Evolutionary conservation across 139 green algal species (phyloP), one percentile per base, ranked within the genome.

Genomic region (Auxenochlorella pyrenoidosa): DNA sequence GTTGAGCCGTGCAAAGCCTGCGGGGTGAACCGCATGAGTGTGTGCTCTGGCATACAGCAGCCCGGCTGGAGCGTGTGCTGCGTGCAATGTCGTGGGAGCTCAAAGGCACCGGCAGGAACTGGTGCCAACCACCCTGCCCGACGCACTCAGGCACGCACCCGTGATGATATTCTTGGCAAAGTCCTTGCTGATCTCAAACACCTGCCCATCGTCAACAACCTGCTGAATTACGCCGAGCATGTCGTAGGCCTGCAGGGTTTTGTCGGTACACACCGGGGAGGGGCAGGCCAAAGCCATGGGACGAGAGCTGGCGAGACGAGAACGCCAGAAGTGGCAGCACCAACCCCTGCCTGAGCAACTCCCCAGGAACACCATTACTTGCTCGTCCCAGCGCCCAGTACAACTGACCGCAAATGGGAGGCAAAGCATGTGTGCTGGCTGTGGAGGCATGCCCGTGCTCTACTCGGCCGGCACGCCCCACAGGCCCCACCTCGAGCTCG

Each of bases 131-230:
- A 8, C 34, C 70, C 70, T 19, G 66, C 19, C 10, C 70, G 12
- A 77, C 43, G 3, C n/a, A n/a, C n/a, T n/a, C 21, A 21, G 5
- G 24, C 1, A 51, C 79, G 1, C 59, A 85, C 80, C 80, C 0
- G 87, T 78, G 66, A 96, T 91, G 51, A 96, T 95, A 88, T 96
- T 96, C 24, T 86, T 84, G 24, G 94, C 94, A 54, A 89, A 92
- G 47, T 94, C 90, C 32, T 66, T 36, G 40, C 88, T 86, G 47
- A 96, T 93, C 76, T 96, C 94, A 88, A 96, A 95, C 36, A 96
- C 79, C 71, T 93, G 82, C 0, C 90, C 83, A 22, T 94, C 88
- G 75, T 96, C 94, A 5, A 96, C 87, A 18, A 96, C 90, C 77
- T 89, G 51, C 51, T 73, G 63, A 16, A 92, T 41, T 16, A 96